Base-by-base conservation (phyloP, 352 stramenopile genomes). In the Pythium rishiriense region DNA sequence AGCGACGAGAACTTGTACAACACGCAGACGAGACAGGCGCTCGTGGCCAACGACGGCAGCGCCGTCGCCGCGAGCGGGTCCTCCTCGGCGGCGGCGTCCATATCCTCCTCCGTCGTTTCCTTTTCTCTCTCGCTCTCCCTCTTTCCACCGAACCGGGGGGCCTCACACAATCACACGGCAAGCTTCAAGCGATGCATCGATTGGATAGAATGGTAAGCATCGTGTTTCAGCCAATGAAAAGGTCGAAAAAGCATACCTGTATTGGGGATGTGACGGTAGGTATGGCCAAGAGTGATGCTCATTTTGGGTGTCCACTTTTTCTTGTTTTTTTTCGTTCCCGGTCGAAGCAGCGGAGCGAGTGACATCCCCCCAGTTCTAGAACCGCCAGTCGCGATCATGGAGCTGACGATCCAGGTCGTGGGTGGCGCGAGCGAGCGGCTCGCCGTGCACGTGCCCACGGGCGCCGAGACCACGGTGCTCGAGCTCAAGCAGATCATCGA, bases 341-440 rank as follows among this genome's bases (percentile, higher is more conserved):
- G 31, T 37, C 31, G 25, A 48, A 53, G 25, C 47, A 61, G 29
- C 19, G 19, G 11, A 14, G 12, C 21, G n/a, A 52, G 55, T 59
- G 52, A 49, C 52, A 35, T 39, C 39, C 54, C 54, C 39, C 42
- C 54, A 62, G 37, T 62, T 62, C 42, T 31, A 59, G 52, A 59
- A 59, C 14, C 7, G 21, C 14, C 19, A 62, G 31, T 43, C 19
- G 17, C 7, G 28, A 51, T 49, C 41, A 65, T 72, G 58, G 74
- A 89, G 55, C 60, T 92, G 60, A 87, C 66, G 6, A 74, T 93
- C 55, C 90, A 93, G 49, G 69, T 90, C n/a, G 84, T 93, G 53
- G 78, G 78, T 62, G 75, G 80, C 65, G 56, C 64, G 57, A 78
- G 79, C 61, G 84, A 91, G 72, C 71, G 73, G 53, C 72, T 93